Evolutionary conservation across 2,329 filamentous ascomycete species (phyloP).

Genomic region (Epichloe aotearoae): DNA sequence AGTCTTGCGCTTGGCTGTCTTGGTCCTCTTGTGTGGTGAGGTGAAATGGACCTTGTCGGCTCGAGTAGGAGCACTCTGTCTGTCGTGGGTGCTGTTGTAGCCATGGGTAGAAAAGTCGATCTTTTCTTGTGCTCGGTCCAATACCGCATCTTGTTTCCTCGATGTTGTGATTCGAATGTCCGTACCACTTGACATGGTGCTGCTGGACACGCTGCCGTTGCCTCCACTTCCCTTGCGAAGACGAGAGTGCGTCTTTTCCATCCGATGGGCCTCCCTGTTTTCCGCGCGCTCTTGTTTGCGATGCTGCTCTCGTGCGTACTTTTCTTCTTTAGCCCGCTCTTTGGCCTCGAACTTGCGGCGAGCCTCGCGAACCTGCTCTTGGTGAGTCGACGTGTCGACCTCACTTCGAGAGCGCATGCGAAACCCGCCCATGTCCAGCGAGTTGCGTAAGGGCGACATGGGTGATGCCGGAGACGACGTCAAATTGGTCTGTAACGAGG

Average conservation of each 20-base stretch:
- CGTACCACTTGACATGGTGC: constrained; percentile 19
- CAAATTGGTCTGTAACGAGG: constrained; percentile 14
- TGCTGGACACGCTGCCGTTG: constrained; percentile 19
- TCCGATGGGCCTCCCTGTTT: constrained; percentile 38
- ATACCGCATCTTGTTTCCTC: constrained; percentile 14
- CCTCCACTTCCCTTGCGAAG: constrained; percentile 24
- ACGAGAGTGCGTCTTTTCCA: constrained; percentile 33
- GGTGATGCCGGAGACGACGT: constrained; percentile 21
- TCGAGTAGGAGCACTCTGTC: constrained; percentile 13
- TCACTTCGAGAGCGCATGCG: constrained; percentile 49
- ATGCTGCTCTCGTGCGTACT: constrained; percentile 45
- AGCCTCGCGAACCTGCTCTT: constrained; percentile 46
- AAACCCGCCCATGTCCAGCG: constrained; percentile 43
- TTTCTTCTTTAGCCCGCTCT: constrained; percentile 48
- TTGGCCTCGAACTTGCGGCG: constrained; percentile 51
- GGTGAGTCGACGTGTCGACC: constrained; percentile 38
- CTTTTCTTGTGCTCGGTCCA: constrained; percentile 25
- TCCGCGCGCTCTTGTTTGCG: constrained; percentile 45
- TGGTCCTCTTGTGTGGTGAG: constrained; percentile 25
- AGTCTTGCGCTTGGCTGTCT: constrained; percentile 44
- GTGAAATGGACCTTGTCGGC: constrained; percentile 33
- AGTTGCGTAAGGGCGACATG: constrained; percentile 41
- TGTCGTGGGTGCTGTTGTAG: constrained; percentile 29
- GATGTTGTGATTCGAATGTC: constrained; percentile 14
- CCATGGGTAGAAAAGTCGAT: constrained; percentile 18